Base-by-base conservation (phyloP, 768 basidiomycete genomes). In the Termitomyces sp. region DNA sequence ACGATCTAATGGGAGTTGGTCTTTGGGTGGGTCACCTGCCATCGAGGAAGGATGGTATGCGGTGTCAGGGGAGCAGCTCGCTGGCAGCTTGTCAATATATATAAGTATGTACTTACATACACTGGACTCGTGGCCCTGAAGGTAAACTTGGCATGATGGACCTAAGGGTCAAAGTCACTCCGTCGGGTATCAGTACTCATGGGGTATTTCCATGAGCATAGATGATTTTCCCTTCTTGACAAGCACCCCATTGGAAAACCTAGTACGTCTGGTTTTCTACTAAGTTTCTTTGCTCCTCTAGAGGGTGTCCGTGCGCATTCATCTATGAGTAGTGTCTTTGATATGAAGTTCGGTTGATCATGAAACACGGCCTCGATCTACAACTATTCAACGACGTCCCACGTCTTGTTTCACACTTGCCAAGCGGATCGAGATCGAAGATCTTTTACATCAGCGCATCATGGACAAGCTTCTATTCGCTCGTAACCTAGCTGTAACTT, bases 111-210 rank as follows among this genome's bases (percentile, higher is more conserved):
- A 48, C 42, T 28, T 53, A 45, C 39, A 24, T 59, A 54, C 37
- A 39, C 37, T 48, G n/a, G 13, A 48, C 58, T 54, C 51, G 44
- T 59, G 50, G 34, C 20, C n/a, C 33, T 8, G 29, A 48, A 33
- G 49, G 42, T 52, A 54, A 24, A 51, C 41, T 41, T 62, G 53
- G 61, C 58, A 53, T 62, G 61, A 62, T 60, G 52, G 61, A 56
- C 51, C 56, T 52, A 51, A 55, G 58, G 50, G 59, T 60, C 58
- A 60, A 54, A 36, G 53, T 53, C 53, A 48, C 22, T 24, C 42
- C 28, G 44, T 62, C 55, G 57, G 57, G 33, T 39, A 51, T 51
- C 50, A 51, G 13, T 22, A 15, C 33, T 34, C 49, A 50, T 49
- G 49, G 49, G 22, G 22, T 48, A 29, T 5, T 12, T 47, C 8